Percentiles rank a stretch among this genome's conserved stretches.
phyloP scores from a whole-genome alignment of 352 stramenopile species.

The Pelagophyceae sp. region DNA sequence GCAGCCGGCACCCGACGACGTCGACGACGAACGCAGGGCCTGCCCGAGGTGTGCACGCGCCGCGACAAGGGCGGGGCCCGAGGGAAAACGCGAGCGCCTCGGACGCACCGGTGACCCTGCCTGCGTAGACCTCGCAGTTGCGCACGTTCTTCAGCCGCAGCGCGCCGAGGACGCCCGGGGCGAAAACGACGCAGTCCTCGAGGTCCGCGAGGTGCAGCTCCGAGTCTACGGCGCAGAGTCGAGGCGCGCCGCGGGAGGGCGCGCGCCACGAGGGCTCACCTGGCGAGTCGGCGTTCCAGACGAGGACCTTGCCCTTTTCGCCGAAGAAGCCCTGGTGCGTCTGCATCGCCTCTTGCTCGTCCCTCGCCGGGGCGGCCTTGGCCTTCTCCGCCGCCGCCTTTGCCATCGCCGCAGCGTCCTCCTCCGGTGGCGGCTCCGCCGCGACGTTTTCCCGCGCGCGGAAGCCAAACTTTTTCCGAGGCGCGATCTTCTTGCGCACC shows the following conservation, averaged over 20 bases:
- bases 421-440: background rate
- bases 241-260: too few species aligned
- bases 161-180: background rate
- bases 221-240: too few species aligned
- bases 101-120: background rate
- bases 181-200: background rate
- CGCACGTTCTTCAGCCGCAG: background rate
- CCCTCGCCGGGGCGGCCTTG: background rate
- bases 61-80: too few species aligned
- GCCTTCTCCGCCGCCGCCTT: background rate
- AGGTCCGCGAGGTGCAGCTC: background rate
- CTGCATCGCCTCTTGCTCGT: too few species aligned
- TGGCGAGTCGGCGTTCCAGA: background rate
- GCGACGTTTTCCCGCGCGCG: background rate
- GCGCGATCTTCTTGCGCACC: background rate
- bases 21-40: background rate
- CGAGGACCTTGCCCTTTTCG: background rate
- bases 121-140: background rate
- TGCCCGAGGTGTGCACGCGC: too few species aligned
- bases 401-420: background rate
- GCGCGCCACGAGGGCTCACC: too few species aligned
- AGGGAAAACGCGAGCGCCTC: too few species aligned
- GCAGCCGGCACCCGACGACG: background rate
- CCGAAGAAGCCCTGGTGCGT: background rate
- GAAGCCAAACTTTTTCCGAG: constrained; percentile 8